phyloP scores from a whole-genome alignment of 768 basidiomycete species.

The Asterophora parasitica region DNA sequence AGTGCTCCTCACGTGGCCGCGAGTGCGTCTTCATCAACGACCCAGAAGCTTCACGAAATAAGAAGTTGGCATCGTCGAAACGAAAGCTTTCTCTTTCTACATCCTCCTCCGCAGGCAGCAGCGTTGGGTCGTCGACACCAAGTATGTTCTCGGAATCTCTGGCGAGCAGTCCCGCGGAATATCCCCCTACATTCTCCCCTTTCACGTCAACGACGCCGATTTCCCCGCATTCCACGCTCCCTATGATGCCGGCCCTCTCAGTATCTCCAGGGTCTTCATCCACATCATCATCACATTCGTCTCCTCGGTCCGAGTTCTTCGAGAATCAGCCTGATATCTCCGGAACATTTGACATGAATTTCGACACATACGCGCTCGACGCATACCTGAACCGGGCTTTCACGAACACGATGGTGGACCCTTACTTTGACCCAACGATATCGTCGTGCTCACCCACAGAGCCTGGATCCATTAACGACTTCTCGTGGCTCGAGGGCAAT shows the following conservation, averaged over 20 bases:
- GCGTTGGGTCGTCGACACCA: conserved; percentile 15
- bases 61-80: conserved; percentile 29
- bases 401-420: conserved; percentile 31
- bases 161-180: conserved; percentile 11
- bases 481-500: conserved; percentile 32
- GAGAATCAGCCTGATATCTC: conserved; percentile 26
- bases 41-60: conserved; percentile 37
- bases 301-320: conserved; percentile 35
- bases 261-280: conserved; percentile 31
- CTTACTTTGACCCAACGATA: conserved; percentile 31
- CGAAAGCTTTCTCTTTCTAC: conserved; percentile 16
- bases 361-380: conserved; percentile 28
- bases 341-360: conserved; percentile 27
- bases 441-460: conserved; percentile 25
- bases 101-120: conserved; percentile 35
- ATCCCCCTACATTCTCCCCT: conserved; percentile 6
- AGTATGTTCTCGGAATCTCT: conserved; percentile 11
- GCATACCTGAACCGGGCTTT: conserved; percentile 30
- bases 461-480: conserved; percentile 22
- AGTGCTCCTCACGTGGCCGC: conserved; percentile 56
- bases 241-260: conserved; percentile 10
- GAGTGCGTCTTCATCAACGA: conserved; percentile 61
- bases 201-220: conserved; percentile 9
- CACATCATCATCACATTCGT: conserved; percentile 31
- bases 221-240: conserved; percentile 15